These are phyloP conservation scores for Aspergillus alliaceus DNA, from an alignment of 2,329 filamentous ascomycete genomes.

Conservation along the genomic window DNA sequence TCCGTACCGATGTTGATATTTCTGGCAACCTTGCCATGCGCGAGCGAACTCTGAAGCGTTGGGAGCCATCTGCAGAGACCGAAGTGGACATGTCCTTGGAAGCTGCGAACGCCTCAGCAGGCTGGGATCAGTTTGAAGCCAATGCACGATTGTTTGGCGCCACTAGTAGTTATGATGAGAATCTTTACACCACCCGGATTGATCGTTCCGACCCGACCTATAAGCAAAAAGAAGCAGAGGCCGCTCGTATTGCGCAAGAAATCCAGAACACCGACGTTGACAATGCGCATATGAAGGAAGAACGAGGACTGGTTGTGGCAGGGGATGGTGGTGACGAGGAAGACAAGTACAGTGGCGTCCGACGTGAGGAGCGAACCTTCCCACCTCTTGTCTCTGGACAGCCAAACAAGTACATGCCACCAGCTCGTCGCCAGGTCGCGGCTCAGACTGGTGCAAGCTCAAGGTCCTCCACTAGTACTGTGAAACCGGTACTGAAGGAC, in stretches of 20 bases:
- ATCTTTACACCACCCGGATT: conserved; percentile 89
- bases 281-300: conserved; percentile 85
- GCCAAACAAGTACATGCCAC: conserved; percentile 81
- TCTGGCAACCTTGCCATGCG: conserved; percentile 68
- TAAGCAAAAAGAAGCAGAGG: conserved; percentile 72
- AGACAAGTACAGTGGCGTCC: conserved; percentile 94
- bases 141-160: conserved; percentile 87
- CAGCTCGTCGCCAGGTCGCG: conserved; percentile 78
- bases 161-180: conserved; percentile 89
- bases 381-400: conserved; percentile 63
- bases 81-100: conserved; percentile 72
- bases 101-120: conserved; percentile 47
- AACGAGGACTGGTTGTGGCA: conserved; percentile 70
- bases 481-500: conserved; percentile 68
- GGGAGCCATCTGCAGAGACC: conserved; percentile 68
- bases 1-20: conserved; percentile 87
- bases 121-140: conserved; percentile 92
- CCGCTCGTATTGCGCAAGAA: conserved; percentile 81
- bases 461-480: conserved; percentile 80
- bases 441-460: conserved; percentile 72
- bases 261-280: conserved; percentile 75
- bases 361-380: conserved; percentile 63
- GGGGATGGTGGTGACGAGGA: conserved; percentile 79
- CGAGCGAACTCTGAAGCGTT: conserved; percentile 77
- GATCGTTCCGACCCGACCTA: conserved; percentile 82